phyloP scores from a whole-genome alignment of 371 early-diverging fungal species.

The Lichtheimia corymbifera region DNA sequence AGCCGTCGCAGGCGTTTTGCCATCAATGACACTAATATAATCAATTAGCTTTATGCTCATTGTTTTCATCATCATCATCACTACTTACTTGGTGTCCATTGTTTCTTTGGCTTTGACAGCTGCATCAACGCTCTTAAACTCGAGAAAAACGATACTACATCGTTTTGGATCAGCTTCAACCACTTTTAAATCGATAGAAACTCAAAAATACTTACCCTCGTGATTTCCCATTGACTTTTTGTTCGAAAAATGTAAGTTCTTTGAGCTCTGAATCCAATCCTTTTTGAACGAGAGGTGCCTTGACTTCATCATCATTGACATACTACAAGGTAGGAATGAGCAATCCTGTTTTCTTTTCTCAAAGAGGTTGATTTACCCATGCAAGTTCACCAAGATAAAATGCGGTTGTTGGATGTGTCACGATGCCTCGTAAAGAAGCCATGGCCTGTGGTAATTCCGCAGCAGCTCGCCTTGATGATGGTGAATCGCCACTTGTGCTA shows the following conservation, averaged over 20 bases:
- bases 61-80: not conserved
- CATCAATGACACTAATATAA: slow-evolving; percentile 35
- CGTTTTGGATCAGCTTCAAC: not conserved
- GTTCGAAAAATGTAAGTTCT: slow-evolving; percentile 60
- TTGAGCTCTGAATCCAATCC: slow-evolving; percentile 40
- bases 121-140: slow-evolving; percentile 43
- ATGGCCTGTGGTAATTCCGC: slow-evolving; percentile 27
- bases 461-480: slow-evolving; percentile 18
- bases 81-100: slow-evolving; percentile 44
- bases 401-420: slow-evolving; percentile 37
- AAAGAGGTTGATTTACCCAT: slow-evolving; percentile 37
- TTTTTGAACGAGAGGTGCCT: slow-evolving; percentile 36
- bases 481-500: slow-evolving; percentile 9
- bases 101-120: slow-evolving; percentile 41
- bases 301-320: slow-evolving; percentile 56
- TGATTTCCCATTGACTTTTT: slow-evolving; percentile 70
- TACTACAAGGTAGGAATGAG: slow-evolving; percentile 29
- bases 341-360: not conserved
- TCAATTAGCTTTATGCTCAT: not conserved
- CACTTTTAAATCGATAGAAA: not conserved
- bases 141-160: slow-evolving; percentile 50
- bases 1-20: slow-evolving; percentile 32
- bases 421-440: slow-evolving; percentile 29
- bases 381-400: slow-evolving; percentile 52
- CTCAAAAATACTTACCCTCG: slow-evolving; percentile 40